Conservation (phyloP, 371 early-diverging fungal genomes). For the Mycotypha africana region DNA sequence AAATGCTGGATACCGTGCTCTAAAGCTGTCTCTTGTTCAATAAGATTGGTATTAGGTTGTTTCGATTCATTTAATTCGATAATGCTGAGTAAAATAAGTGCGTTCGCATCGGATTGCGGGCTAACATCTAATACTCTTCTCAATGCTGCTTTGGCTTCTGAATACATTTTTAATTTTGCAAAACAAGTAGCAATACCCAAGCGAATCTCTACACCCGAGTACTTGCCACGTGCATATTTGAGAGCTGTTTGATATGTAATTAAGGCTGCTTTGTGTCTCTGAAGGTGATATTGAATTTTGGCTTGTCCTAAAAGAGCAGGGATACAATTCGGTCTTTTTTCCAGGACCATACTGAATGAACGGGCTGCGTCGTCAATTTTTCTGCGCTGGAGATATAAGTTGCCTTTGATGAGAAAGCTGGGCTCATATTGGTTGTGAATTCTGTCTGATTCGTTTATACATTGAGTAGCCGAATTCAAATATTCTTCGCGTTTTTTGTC, state of each 20-base stretch:
- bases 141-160: slow-evolving; percentile 69
- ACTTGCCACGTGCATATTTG: slow-evolving; percentile 38
- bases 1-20: slow-evolving; percentile 41
- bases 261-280: slow-evolving; percentile 61
- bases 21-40: slow-evolving; percentile 32
- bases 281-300: slow-evolving; percentile 54
- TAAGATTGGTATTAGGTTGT: slow-evolving; percentile 20
- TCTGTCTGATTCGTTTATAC: slow-evolving; percentile 65
- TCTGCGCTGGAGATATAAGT: slow-evolving; percentile 54
- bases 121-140: slow-evolving; percentile 59
- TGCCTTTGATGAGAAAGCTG: slow-evolving; percentile 66
- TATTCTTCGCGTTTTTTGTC: slow-evolving; percentile 47
- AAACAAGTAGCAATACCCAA: slow-evolving; percentile 88
- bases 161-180: slow-evolving; percentile 63
- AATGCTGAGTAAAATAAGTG: slow-evolving; percentile 65
- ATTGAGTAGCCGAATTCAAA: slow-evolving; percentile 61
- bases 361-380: slow-evolving; percentile 64
- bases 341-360: slow-evolving; percentile 62
- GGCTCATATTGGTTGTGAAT: slow-evolving; percentile 66
- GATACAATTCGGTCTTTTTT: slow-evolving; percentile 56
- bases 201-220: slow-evolving; percentile 60
- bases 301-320: slow-evolving; percentile 76
- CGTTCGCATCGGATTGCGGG: slow-evolving; percentile 48
- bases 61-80: slow-evolving; percentile 76
- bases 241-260: slow-evolving; percentile 73